These are phyloP conservation scores for Cenococcum geophilum DNA, from an alignment of 495 filamentous ascomycete genomes.

Conservation along the genomic window DNA sequence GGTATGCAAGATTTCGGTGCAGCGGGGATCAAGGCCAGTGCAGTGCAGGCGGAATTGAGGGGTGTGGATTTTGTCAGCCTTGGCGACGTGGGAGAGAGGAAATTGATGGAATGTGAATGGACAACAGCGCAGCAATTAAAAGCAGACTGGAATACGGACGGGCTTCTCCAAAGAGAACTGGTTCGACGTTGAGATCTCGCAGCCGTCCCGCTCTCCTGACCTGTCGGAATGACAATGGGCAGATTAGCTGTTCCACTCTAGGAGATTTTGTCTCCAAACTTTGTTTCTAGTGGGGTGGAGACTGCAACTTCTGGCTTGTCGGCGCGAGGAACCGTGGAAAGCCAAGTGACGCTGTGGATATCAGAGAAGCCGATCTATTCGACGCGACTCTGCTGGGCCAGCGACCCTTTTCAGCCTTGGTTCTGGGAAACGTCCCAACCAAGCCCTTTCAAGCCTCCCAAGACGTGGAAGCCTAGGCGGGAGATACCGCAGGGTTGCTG, in stretches of 20 bases:
- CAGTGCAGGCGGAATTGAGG: not conserved
- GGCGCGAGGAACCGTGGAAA: no score
- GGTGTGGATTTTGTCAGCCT: not conserved
- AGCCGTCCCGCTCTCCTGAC: not conserved
- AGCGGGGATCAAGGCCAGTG: conserved; percentile 8
- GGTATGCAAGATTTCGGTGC: conserved; percentile 3
- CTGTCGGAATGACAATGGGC: not conserved
- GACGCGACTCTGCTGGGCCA: no score
- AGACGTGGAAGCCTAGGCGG: not conserved
- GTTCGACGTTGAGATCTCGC: not conserved
- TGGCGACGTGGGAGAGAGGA: not conserved
- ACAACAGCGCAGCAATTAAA: not conserved
- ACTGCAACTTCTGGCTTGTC: no score
- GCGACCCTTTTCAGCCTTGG: not conserved
- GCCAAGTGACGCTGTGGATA: no score
- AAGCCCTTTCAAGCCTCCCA: not conserved
- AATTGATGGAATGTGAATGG: not conserved
- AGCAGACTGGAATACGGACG: not conserved
- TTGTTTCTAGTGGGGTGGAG: no score
- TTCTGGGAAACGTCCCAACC: not conserved
- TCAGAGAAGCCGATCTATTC: no score
- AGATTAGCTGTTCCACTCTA: not conserved
- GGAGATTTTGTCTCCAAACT: not conserved
- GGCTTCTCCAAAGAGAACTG: not conserved
- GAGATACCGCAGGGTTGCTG: not conserved